Evolutionary conservation across 768 basidiomycete species (phyloP).

Genomic region (Leucocoprinus sp.): DNA sequence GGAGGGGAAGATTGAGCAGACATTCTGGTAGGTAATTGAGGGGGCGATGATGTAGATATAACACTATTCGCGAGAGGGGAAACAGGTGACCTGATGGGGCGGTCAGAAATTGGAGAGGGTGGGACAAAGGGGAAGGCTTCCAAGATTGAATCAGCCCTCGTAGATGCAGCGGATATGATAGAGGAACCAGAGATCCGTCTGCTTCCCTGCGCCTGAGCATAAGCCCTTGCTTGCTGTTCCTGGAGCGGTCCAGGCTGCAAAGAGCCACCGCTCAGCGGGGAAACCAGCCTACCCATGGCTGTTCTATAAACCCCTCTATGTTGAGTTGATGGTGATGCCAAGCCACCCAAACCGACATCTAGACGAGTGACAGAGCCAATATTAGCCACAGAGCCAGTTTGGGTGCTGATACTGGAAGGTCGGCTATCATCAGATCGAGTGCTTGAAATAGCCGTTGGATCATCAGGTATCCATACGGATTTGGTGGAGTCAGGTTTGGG

Average conservation of each 20-base stretch:
- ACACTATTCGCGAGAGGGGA: slow-evolving; percentile 54
- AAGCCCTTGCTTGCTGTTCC: slow-evolving; percentile 60
- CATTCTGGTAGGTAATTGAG: neutral
- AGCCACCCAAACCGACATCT: slow-evolving; percentile 44
- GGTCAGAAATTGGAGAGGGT: slow-evolving; percentile 81
- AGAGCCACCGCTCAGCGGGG: slow-evolving; percentile 30
- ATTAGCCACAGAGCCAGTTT: slow-evolving; percentile 49
- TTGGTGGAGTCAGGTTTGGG: slow-evolving; percentile 19
- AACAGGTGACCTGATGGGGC: slow-evolving; percentile 64
- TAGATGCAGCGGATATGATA: slow-evolving; percentile 57
- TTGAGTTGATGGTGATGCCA: slow-evolving; percentile 26
- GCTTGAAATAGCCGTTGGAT: slow-evolving; percentile 36
- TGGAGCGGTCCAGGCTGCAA: slow-evolving; percentile 32
- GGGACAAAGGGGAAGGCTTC: slow-evolving; percentile 88
- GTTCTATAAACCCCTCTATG: slow-evolving; percentile 42
- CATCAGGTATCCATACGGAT: slow-evolving; percentile 31
- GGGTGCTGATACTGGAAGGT: slow-evolving; percentile 56
- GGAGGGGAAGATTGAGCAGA: slow-evolving; percentile 50
- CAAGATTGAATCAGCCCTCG: slow-evolving; percentile 74
- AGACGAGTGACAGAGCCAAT: slow-evolving; percentile 62
- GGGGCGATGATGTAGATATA: slow-evolving; percentile 37
- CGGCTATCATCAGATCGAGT: slow-evolving; percentile 34
- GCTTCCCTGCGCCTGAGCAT: slow-evolving; percentile 45
- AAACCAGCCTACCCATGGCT: slow-evolving; percentile 55
- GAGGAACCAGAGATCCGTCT: slow-evolving; percentile 59